Percentiles rank a stretch among this genome's conserved stretches.
Evolutionary conservation across 345 rosid species (phyloP).

Genomic region (Citropsis articulata): DNA sequence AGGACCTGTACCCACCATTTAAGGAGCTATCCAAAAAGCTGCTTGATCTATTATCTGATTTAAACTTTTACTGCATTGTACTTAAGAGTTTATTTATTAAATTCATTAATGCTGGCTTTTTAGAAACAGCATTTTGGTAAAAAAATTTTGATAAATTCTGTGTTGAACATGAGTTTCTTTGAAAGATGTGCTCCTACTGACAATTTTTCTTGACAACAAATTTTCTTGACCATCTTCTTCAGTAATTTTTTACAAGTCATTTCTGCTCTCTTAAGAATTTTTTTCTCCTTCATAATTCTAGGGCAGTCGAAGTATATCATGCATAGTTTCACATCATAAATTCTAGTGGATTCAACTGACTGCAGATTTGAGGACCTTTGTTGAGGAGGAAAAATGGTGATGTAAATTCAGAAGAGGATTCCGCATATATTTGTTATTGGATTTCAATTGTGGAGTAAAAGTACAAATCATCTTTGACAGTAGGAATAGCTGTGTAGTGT

Average conservation of each 20-base stretch:
- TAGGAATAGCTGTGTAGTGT: too few species aligned
- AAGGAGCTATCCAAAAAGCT: not conserved
- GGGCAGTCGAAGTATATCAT: not conserved
- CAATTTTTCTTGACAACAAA: not conserved
- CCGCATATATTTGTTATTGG: not conserved
- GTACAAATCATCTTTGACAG: not conserved
- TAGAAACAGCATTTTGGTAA: not conserved
- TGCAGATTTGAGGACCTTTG: not conserved
- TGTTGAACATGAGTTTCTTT: not conserved
- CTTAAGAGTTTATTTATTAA: not conserved
- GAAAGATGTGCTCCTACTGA: not conserved
- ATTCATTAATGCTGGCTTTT: not conserved
- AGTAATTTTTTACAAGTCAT: not conserved
- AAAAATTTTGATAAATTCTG: not conserved
- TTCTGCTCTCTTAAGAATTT: not conserved
- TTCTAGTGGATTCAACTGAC: not conserved
- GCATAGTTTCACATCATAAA: not conserved
- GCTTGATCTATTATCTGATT: not conserved
- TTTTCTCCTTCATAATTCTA: not conserved
- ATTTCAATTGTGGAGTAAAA: not conserved
- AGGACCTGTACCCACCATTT: not conserved
- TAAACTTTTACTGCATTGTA: not conserved
- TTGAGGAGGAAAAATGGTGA: not conserved
- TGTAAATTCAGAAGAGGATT: constrained; percentile 4
- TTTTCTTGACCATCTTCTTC: not conserved